A percentile compares a stretch with the other conserved stretches of the same genome.
Evolutionary conservation across 805 yeast species (phyloP).

Genomic region (Starmerella apis): DNA sequence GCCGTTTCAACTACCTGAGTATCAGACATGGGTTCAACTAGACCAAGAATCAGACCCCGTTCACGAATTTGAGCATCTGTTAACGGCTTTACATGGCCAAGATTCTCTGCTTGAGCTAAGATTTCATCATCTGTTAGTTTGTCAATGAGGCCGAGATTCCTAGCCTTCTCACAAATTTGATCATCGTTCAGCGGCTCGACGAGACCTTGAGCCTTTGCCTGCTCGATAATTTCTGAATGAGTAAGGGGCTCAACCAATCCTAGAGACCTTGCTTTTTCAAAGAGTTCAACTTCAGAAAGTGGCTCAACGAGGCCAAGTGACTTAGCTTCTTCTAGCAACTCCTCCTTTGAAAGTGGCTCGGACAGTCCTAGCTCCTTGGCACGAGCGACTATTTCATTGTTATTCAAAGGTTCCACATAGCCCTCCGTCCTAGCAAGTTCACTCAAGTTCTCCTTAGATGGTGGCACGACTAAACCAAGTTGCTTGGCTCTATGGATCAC

Average conservation of each 20-base stretch:
- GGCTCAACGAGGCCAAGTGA: slow-evolving; percentile 18
- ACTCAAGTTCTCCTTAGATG: slow-evolving; percentile 10
- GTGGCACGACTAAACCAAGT: slow-evolving; percentile 15
- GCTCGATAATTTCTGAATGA: slow-evolving; percentile 40
- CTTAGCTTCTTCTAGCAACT: slow-evolving; percentile 23
- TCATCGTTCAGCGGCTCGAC: slow-evolving; percentile 14
- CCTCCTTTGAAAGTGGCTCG: slow-evolving; percentile 52
- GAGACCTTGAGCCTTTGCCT: slow-evolving; percentile 26
- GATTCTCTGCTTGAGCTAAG: slow-evolving; percentile 17
- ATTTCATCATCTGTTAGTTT: slow-evolving; percentile 13
- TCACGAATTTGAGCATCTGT: slow-evolving; percentile 41
- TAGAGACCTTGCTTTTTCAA: slow-evolving; percentile 61
- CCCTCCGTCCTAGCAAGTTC: slow-evolving; percentile 14
- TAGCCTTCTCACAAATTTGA: slow-evolving; percentile 15
- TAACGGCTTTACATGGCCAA: slow-evolving; percentile 25
- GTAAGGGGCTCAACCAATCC: slow-evolving; percentile 51
- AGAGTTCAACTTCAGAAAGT: slow-evolving; percentile 8
- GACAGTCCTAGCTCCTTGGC: slow-evolving; percentile 28
- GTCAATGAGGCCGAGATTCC: slow-evolving; percentile 12
- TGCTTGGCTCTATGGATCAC: slow-evolving; percentile 11
- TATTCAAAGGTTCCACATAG: slow-evolving; percentile 10
- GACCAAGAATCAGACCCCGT: slow-evolving; percentile 25
- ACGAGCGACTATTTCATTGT: slow-evolving; percentile 35
- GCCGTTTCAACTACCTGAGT: slow-evolving; percentile 11
- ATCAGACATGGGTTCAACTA: slow-evolving; percentile 30